Evolutionary conservation across 257 asterid species (phyloP).

Genomic region (Nemophila menziesii): DNA sequence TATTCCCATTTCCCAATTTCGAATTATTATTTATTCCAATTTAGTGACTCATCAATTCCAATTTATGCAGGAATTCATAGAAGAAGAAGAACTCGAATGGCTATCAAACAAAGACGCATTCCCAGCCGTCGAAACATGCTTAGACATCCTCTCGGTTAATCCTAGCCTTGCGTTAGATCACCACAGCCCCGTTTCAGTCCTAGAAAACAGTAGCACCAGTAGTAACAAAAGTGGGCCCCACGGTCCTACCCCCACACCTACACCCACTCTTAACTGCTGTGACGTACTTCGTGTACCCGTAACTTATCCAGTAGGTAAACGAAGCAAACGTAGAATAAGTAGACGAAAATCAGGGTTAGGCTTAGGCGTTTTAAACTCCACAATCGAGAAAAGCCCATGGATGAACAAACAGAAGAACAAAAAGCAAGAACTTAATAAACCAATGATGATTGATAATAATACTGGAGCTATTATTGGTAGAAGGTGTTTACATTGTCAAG

Average conservation of each 20-base stretch:
- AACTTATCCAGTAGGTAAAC: constrained; percentile 42
- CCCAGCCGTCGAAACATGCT: constrained; percentile 64
- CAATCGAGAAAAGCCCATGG: constrained; percentile 18
- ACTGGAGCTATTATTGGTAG: constrained; percentile 48
- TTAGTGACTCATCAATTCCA: neutral
- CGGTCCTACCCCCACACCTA: constrained; percentile 21
- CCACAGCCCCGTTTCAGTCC: constrained; percentile 69
- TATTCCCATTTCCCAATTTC: too few relatives aligned
- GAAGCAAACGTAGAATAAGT: constrained; percentile 43
- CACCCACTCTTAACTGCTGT: too few relatives aligned
- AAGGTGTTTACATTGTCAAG: constrained; percentile 66
- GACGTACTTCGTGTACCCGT: constrained; percentile 46
- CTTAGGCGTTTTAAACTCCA: constrained; percentile 22
- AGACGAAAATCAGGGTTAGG: constrained; percentile 2
- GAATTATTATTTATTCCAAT: neutral
- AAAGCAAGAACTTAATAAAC: constrained; percentile 19
- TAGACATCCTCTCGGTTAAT: constrained; percentile 12
- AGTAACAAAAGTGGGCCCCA: constrained; percentile 6
- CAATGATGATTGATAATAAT: constrained; percentile 9
- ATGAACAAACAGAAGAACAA: constrained; percentile 19
- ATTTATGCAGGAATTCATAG: constrained; percentile 26
- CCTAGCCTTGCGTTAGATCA: constrained; percentile 23
- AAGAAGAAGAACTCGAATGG: constrained; percentile 74
- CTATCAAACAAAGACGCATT: constrained; percentile 75
- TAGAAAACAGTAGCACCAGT: constrained; percentile 50